Evolutionary conservation across 345 rosid genomes (phyloP), one percentile per base, ranked within the genome.

Genomic region (Linum tenue): DNA sequence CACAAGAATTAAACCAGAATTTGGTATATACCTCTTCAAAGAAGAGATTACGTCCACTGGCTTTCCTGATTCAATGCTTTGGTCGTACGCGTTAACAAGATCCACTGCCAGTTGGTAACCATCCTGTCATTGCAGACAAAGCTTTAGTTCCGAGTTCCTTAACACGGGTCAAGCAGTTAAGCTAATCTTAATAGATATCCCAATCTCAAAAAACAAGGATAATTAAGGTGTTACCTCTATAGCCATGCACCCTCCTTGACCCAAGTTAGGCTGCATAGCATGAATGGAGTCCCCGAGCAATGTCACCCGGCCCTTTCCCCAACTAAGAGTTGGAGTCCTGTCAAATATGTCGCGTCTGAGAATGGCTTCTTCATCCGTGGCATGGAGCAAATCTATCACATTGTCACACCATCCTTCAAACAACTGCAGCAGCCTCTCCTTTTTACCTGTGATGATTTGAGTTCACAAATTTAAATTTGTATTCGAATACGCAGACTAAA

Each of bases 161-260:
- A 39, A 31, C 15, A 5, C 31, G 1, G 31, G 31, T 22, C 31
- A 22, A 22, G 31, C 31, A 22, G 31, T 22, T 22, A 22, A 22
- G 31, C 31, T 22, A 22, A 22, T 22, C 31, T 22, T 22, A 22
- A 22, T 22, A 22, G 31, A 22, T 22, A 22, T 22, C 31, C 31
- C 31, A 39, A 11, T 36, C 9, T 35, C 6, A 56, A 16, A 22
- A 22, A 22, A 22, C 31, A 22, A 22, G 31, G 31, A 22, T 22
- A 22, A 22, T 22, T 22, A 22, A 22, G 31, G 31, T 22, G 31
- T 43, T 81, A 92, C 97, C 88, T 94, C 97, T 74, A 94, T 86
- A 61, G 97, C 99, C 97, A 94, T 94, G 74, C 97, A 94, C 36
- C 96, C 99, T 38, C 95, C 97, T 83, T 94, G 97, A 40, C 97